Evolutionary conservation across 768 basidiomycete genomes (phyloP).

Genomic region (Daedaleopsis nitida): DNA sequence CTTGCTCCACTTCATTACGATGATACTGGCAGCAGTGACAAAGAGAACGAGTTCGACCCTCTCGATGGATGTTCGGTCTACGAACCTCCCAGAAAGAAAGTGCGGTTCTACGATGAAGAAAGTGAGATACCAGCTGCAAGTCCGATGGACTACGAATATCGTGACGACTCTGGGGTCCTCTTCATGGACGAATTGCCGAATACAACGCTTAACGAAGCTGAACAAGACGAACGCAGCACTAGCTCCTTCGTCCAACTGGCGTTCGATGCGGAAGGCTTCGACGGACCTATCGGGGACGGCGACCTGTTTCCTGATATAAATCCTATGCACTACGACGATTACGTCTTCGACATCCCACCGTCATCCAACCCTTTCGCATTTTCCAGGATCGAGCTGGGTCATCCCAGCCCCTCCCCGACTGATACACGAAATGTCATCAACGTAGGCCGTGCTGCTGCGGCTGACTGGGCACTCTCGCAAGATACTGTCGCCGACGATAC

Average conservation of each 20-base stretch:
- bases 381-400: neutral
- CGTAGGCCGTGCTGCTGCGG: no score
- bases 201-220: neutral
- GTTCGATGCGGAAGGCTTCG: constrained; percentile 24
- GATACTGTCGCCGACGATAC: no score
- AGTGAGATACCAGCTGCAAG: neutral
- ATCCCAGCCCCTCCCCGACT: neutral
- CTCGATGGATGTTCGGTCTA: neutral
- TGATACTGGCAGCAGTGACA: constrained; percentile 4
- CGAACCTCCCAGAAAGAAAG: constrained; percentile 11
- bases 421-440: no score
- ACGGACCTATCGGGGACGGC: constrained; percentile 20
- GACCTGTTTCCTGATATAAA: constrained; percentile 27
- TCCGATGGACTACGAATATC: neutral
- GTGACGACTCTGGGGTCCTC: constrained; percentile 26
- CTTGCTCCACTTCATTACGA: constrained; percentile 7
- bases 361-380: neutral
- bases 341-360: neutral
- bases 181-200: neutral
- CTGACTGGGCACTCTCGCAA: no score
- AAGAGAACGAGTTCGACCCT: neutral
- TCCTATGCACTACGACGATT: constrained; percentile 17
- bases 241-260: constrained; percentile 17
- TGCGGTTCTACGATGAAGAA: neutral
- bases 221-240: neutral